Percentiles rank a stretch among this genome's conserved stretches.
These are phyloP conservation scores for Pulveroboletus sp. DNA, from an alignment of 768 basidiomycete genomes.

Conservation along the genomic window DNA sequence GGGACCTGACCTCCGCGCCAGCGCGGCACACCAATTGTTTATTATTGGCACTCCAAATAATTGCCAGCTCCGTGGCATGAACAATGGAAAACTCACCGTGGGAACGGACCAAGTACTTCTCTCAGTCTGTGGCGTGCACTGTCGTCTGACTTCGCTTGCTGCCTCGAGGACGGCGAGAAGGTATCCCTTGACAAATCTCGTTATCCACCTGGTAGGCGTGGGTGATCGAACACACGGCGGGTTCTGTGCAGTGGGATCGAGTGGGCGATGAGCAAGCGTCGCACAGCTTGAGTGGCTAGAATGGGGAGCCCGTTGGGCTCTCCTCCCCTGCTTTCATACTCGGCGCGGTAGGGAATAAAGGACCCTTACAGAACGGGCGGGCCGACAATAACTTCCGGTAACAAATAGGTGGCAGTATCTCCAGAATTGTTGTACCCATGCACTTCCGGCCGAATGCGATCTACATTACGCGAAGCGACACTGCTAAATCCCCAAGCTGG, in stretches of 20 bases:
- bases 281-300: conserved; percentile 5
- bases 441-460: conserved; percentile 10
- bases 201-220: conserved; percentile 18
- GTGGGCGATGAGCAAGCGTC: neutral
- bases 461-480: conserved; percentile 9
- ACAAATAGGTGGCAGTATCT: conserved; percentile 2
- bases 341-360: conserved; percentile 2
- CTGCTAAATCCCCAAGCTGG: conserved; percentile 14
- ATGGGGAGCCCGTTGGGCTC: neutral
- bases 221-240: conserved; percentile 17
- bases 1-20: conserved; percentile 19
- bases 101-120: conserved; percentile 13
- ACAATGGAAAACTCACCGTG: conserved; percentile 33
- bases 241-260: conserved; percentile 11
- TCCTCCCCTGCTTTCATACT: conserved; percentile 21
- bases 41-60: conserved; percentile 28
- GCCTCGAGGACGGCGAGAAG: conserved; percentile 32
- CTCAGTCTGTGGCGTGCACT: conserved; percentile 13
- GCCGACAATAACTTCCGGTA: conserved; percentile 16
- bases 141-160: conserved; percentile 27
- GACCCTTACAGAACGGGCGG: conserved; percentile 1
- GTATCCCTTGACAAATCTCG: conserved; percentile 16
- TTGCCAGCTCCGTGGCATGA: conserved; percentile 20
- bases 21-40: conserved; percentile 23
- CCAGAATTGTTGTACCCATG: conserved; percentile 4